Conservation (phyloP, 148 eudicot genomes). For the Dianthus caryophyllus region DNA sequence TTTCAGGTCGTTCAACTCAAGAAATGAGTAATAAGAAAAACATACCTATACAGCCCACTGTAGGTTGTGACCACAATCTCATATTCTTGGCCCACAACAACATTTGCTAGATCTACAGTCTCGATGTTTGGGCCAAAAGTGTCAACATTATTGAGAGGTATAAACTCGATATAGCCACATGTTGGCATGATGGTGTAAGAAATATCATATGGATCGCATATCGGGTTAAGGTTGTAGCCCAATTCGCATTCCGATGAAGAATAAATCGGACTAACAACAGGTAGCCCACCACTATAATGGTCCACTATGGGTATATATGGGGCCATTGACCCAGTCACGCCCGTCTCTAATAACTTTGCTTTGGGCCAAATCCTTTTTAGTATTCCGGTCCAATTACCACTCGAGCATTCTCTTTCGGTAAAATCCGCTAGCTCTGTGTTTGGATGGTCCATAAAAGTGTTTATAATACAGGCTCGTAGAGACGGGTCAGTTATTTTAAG, state of each 20-base stretch:
- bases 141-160: background rate
- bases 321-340: slow-evolving; percentile 10
- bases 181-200: slow-evolving; percentile 14
- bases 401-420: background rate
- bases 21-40: too few relatives aligned
- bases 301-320: slow-evolving; percentile 11
- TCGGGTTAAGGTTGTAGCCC: slow-evolving; percentile 5
- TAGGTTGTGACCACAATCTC: slow-evolving; percentile 20
- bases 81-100: slow-evolving; percentile 17
- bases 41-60: slow-evolving; percentile 17
- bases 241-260: slow-evolving; percentile 14
- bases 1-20: too few relatives aligned
- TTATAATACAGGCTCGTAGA: slow-evolving; percentile 9
- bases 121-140: background rate
- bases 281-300: slow-evolving; percentile 12
- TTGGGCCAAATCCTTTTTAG: slow-evolving; percentile 11
- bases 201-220: background rate
- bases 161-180: slow-evolving; percentile 17
- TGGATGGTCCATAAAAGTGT: background rate
- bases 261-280: background rate
- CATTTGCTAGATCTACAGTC: slow-evolving; percentile 28
- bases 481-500: background rate
- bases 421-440: slow-evolving; percentile 1
- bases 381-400: background rate
- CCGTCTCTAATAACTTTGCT: background rate